A percentile compares a stretch with the other conserved stretches of the same genome.
These are phyloP conservation scores for Candida ortonii DNA, from an alignment of 805 yeast genomes.

Conservation along the genomic window DNA sequence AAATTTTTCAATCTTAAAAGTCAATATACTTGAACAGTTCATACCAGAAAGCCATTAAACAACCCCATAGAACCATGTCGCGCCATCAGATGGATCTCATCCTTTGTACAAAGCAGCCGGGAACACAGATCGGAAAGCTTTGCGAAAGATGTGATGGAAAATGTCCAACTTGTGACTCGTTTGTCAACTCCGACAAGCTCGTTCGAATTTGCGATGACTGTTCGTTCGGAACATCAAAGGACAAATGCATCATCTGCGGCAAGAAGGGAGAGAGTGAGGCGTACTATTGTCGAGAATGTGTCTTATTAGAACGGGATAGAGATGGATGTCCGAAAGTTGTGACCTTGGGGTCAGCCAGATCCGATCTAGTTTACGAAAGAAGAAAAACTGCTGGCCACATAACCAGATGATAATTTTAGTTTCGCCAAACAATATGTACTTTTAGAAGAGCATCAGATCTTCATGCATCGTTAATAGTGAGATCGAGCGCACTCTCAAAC, in stretches of 20 bases:
- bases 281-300: slow-evolving; percentile 83
- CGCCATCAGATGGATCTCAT: slow-evolving; percentile 85
- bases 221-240: slow-evolving; percentile 62
- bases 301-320: slow-evolving; percentile 69
- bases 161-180: slow-evolving; percentile 88
- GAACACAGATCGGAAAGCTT: slow-evolving; percentile 62
- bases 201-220: slow-evolving; percentile 85
- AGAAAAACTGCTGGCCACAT: slow-evolving; percentile 30
- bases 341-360: slow-evolving; percentile 74
- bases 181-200: slow-evolving; percentile 62
- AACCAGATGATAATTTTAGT: slow-evolving; percentile 1
- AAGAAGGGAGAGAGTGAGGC: slow-evolving; percentile 65
- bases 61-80: slow-evolving; percentile 51
- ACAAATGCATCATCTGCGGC: slow-evolving; percentile 72
- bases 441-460: not conserved
- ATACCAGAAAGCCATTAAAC: too few species aligned
- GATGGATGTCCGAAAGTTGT: slow-evolving; percentile 91
- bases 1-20: too few species aligned
- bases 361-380: slow-evolving; percentile 63
- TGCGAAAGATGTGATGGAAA: slow-evolving; percentile 88
- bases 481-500: slow-evolving; percentile 21
- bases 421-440: not conserved
- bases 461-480: slow-evolving; percentile 11
- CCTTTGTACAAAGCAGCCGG: slow-evolving; percentile 84
- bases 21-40: not conserved